Evolutionary conservation across 2,329 filamentous ascomycete species (phyloP).

Genomic region (Hymenoscyphus infarciens): DNA sequence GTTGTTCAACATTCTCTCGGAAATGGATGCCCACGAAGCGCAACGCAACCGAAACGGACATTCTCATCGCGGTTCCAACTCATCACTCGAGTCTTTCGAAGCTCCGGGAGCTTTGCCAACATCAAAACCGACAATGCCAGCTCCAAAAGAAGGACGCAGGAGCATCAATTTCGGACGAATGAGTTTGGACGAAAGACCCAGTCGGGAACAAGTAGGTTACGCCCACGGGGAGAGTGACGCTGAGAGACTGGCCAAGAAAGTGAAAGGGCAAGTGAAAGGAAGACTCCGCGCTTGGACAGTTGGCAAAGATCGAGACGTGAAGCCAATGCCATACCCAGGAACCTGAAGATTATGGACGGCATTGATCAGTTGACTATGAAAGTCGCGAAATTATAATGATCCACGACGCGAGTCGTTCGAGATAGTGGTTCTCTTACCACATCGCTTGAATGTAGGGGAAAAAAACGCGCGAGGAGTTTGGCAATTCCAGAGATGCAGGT

Average conservation of each 20-base stretch:
- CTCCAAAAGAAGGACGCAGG: constrained; percentile 17
- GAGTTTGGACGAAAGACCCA: constrained; percentile 19
- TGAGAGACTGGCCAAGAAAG: constrained; percentile 18
- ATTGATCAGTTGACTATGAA: background rate
- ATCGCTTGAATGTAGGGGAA: background rate
- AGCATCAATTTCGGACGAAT: constrained; percentile 20
- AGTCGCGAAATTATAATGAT: constrained; percentile 1
- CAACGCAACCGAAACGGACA: constrained; percentile 7
- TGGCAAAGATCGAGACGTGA: constrained; percentile 18
- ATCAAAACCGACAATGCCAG: background rate
- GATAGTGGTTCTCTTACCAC: background rate
- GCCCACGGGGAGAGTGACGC: constrained; percentile 9
- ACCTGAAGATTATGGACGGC: constrained; percentile 15
- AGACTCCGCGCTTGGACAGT: constrained; percentile 26
- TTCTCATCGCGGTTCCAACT: constrained; percentile 14
- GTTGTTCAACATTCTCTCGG: constrained; percentile 18
- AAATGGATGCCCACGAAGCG: constrained; percentile 24
- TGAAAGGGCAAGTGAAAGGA: constrained; percentile 18
- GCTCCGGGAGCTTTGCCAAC: constrained; percentile 12
- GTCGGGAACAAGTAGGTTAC: constrained; percentile 8
- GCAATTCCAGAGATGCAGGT: background rate
- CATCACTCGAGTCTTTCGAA: constrained; percentile 16
- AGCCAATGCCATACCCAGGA: constrained; percentile 21
- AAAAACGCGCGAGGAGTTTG: background rate
- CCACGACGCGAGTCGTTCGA: background rate